Evolutionary conservation across 441 rosid genomes (phyloP), one percentile per base, ranked within the genome.

Genomic region (Erodium chrysanthum): DNA sequence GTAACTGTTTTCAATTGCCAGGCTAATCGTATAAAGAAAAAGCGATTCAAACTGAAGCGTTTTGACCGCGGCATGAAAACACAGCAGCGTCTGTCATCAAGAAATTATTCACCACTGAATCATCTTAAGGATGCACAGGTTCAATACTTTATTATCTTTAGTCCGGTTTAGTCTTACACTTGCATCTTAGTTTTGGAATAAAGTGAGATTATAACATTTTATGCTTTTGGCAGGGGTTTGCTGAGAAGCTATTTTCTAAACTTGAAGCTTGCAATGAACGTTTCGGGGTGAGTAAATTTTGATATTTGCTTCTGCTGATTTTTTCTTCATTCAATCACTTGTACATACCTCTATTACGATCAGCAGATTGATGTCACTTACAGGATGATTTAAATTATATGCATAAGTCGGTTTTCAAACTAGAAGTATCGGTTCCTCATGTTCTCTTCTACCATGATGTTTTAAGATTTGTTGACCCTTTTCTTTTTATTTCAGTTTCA

Each of bases 51-150:
- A 78, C 77, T 94, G 82, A 85, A 85, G 78, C 92, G 96, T 68
- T 92, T 84, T 20, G 68, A 84, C 64, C 82, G 87, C 46, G 87
- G 83, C 85, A 84, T 91, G 81, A 91, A 88, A 71, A 89, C 71
- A 74, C 79, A 84, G 77, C 96, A 94, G 71, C 91, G 96, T 23
- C 15, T 84, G 31, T 83, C 97, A 17, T 73, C 86, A 23, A 86
- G 81, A 74, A 82, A 72, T 18, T 85, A 85, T 78, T 89, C 94
- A 42, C 99, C 96, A 58, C 91, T 89, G 71, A 81, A 82, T 72
- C 86, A 91, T 86, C 85, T 94, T 27, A 86, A 88, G 37, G 94
- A 91, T 84, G 75, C 99, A 11, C 96, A 94, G 96, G 97, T 94
- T 77, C 68, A 59, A 12, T 64, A 11, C 52, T 46, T 72, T 17